phyloP scores from a whole-genome alignment of 2,329 filamentous ascomycete genomes.

The Orbilia oligospora region DNA sequence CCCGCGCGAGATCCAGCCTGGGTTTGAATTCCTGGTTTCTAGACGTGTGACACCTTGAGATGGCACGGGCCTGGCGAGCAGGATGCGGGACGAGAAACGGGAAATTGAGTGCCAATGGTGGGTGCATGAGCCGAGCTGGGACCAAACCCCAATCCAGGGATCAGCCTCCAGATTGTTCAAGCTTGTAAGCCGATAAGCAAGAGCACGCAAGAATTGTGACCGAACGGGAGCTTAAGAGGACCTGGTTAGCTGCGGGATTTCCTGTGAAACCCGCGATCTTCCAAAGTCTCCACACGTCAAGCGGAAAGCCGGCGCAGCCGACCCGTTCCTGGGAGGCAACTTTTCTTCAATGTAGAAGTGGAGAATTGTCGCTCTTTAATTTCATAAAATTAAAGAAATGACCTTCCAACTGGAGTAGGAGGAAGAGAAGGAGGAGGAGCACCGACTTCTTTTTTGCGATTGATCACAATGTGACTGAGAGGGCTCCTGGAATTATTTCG shows the following conservation, averaged over 20 bases:
- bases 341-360: constrained; percentile 35
- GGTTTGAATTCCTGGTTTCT: constrained; percentile 30
- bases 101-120: constrained; percentile 38
- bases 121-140: constrained; percentile 35
- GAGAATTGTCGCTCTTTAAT: constrained; percentile 47
- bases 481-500: constrained; percentile 1
- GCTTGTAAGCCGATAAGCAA: constrained; percentile 46
- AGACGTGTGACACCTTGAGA: constrained; percentile 43
- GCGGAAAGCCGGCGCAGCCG: constrained; percentile 58
- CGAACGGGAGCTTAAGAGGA: constrained; percentile 53
- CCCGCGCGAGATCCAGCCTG: constrained; percentile 35
- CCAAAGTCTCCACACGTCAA: constrained; percentile 57
- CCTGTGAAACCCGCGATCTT: constrained; percentile 42
- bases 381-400: constrained; percentile 22
- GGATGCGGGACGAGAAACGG: constrained; percentile 43
- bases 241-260: constrained; percentile 60
- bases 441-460: constrained; percentile 14
- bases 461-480: constrained; percentile 13
- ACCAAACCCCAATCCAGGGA: constrained; percentile 49
- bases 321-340: constrained; percentile 46
- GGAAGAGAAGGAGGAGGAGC: neutral
- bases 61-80: constrained; percentile 49
- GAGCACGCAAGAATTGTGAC: constrained; percentile 60
- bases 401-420: neutral
- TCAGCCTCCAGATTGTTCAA: constrained; percentile 21